These are phyloP conservation scores for Oenanthe sinensis DNA, from an alignment of 129 eudicot genomes.

Conservation along the genomic window DNA sequence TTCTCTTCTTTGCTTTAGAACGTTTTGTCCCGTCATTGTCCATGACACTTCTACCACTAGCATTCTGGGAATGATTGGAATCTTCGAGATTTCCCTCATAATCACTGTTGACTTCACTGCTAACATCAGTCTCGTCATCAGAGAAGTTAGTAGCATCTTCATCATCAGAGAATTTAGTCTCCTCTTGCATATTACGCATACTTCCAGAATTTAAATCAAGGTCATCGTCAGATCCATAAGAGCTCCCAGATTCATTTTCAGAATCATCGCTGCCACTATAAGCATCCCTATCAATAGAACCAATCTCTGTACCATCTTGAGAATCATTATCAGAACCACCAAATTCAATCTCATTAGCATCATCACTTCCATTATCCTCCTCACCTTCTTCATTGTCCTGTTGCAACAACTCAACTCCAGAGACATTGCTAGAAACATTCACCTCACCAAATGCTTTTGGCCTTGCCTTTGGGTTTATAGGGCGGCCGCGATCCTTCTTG, in stretches of 20 bases:
- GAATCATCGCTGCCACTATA: slow-evolving; percentile 28
- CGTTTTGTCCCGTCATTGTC: slow-evolving; percentile 7
- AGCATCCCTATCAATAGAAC: slow-evolving; percentile 28
- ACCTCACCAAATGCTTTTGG: slow-evolving; percentile 97
- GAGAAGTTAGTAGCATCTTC: slow-evolving; percentile 26
- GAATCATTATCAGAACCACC: slow-evolving; percentile 19
- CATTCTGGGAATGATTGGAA: slow-evolving; percentile 18
- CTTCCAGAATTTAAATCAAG: slow-evolving; percentile 15
- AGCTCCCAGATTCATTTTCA: slow-evolving; percentile 25
- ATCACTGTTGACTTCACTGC: slow-evolving; percentile 20
- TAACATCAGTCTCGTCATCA: background rate
- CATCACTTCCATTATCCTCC: slow-evolving; percentile 18
- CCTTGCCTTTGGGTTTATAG: slow-evolving; percentile 62
- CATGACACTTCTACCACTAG: background rate
- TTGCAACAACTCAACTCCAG: slow-evolving; percentile 72
- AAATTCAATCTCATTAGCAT: slow-evolving; percentile 20
- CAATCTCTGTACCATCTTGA: slow-evolving; percentile 26
- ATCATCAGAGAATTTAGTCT: slow-evolving; percentile 27
- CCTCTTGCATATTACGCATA: slow-evolving; percentile 28
- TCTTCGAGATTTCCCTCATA: slow-evolving; percentile 25
- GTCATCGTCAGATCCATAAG: slow-evolving; percentile 22
- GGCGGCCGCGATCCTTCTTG: slow-evolving; percentile 92
- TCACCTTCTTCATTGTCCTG: slow-evolving; percentile 26
- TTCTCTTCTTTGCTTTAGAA: slow-evolving; percentile 51
- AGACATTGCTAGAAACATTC: slow-evolving; percentile 52